phyloP scores from a whole-genome alignment of 257 asterid species.

The Phtheirospermum japonicum region DNA sequence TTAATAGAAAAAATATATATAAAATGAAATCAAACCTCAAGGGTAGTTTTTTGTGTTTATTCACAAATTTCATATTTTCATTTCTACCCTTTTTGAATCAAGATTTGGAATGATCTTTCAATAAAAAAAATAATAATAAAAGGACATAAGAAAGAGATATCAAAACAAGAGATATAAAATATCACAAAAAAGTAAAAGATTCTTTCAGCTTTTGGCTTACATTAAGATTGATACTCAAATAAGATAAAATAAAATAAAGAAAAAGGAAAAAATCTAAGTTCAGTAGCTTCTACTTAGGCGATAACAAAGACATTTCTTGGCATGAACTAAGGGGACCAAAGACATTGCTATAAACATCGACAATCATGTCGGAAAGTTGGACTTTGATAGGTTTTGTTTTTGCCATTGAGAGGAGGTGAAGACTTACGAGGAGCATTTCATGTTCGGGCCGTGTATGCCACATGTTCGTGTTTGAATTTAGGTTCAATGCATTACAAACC shows the following conservation, averaged over 20 bases:
- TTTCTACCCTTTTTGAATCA: too few species aligned
- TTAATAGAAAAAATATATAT: not conserved
- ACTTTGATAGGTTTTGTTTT: slow-evolving; percentile 9
- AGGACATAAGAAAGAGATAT: too few species aligned
- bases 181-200: too few species aligned
- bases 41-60: too few species aligned
- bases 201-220: too few species aligned
- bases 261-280: not conserved
- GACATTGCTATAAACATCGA: slow-evolving; percentile 36
- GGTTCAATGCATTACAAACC: not conserved
- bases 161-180: too few species aligned
- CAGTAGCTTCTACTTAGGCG: slow-evolving; percentile 12
- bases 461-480: slow-evolving; percentile 11
- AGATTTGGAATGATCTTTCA: too few species aligned
- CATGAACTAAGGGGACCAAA: slow-evolving; percentile 48
- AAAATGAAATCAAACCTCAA: too few species aligned
- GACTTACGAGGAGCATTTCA: slow-evolving; percentile 2
- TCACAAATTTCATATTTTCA: too few species aligned
- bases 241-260: too few species aligned
- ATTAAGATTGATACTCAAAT: too few species aligned
- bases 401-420: slow-evolving; percentile 20
- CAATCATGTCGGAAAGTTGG: slow-evolving; percentile 30
- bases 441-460: slow-evolving; percentile 21
- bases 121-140: too few species aligned
- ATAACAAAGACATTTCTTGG: slow-evolving; percentile 27